Percentiles rank a stretch among this genome's conserved stretches.
These are phyloP conservation scores for Botrytis medusae DNA, from an alignment of 2,329 filamentous ascomycete species.

Conservation along the genomic window DNA sequence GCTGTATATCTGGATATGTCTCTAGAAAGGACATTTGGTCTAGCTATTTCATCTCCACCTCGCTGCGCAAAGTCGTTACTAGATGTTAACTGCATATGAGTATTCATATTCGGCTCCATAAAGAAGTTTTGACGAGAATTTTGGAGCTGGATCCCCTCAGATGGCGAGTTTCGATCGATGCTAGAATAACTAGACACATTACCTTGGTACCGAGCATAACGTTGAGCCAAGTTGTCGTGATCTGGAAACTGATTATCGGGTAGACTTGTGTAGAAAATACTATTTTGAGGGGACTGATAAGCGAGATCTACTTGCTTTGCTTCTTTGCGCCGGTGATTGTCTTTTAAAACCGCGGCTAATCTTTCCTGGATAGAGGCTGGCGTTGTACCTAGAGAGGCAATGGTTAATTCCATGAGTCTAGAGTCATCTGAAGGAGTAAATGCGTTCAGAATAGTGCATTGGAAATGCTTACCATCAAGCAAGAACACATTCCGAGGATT, in stretches of 20 bases:
- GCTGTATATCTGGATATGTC: too few species aligned
- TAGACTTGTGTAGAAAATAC: too few species aligned
- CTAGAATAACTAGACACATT: rapidly evolving
- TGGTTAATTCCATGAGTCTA: not conserved
- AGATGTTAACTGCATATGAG: rapidly evolving
- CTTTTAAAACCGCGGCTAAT: not conserved
- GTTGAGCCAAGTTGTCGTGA: not conserved
- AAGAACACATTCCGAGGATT: not conserved
- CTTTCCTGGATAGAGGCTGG: not conserved
- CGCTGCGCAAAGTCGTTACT: rapidly evolving
- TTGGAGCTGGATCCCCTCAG: rapidly evolving
- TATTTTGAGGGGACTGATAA: rapidly evolving
- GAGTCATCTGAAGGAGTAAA: rapidly evolving
- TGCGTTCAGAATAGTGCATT: rapidly evolving
- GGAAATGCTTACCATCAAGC: not conserved
- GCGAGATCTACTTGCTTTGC: too few species aligned
- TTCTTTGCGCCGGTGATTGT: not conserved
- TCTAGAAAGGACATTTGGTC: not conserved
- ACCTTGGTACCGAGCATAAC: too few species aligned
- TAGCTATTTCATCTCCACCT: rapidly evolving
- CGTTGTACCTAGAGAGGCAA: not conserved
- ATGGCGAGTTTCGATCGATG: not conserved
- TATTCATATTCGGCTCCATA: rapidly evolving
- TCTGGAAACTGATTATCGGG: rapidly evolving
- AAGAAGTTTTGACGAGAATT: rapidly evolving